Percentiles rank a stretch among this genome's conserved stretches.
Conservation (phyloP, 2,329 filamentous ascomycete genomes). For the Alternaria incomplexa region DNA sequence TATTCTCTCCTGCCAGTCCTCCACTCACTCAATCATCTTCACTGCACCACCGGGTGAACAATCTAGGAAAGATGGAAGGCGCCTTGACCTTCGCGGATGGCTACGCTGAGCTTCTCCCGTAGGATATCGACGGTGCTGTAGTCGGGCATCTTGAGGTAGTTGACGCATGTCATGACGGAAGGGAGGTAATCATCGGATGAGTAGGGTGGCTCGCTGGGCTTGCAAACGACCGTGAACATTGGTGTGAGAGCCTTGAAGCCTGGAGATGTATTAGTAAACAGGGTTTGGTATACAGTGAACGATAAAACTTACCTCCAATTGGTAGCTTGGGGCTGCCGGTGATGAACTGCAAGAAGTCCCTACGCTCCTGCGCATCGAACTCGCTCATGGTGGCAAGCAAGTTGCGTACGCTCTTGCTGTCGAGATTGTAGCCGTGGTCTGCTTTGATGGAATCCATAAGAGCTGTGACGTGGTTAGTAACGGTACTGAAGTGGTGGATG, state of each 20-base stretch:
- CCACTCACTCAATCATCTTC: background rate
- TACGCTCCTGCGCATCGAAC: conserved; percentile 73
- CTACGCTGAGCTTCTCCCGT: conserved; percentile 77
- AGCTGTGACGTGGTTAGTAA: conserved; percentile 60
- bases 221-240: conserved; percentile 99
- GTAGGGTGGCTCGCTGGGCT: conserved; percentile 94
- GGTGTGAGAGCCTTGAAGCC: conserved; percentile 96
- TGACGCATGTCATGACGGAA: conserved; percentile 99
- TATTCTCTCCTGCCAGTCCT: background rate
- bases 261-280: conserved; percentile 47
- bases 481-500: background rate
- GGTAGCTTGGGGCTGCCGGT: conserved; percentile 97
- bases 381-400: conserved; percentile 94
- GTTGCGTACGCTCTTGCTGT: conserved; percentile 94
- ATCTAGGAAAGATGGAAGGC: conserved; percentile 90
- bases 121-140: conserved; percentile 82
- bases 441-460: conserved; percentile 98
- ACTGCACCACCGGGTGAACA: background rate
- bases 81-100: conserved; percentile 93
- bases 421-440: conserved; percentile 98
- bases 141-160: conserved; percentile 96
- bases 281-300: background rate
- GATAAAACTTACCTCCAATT: conserved; percentile 77
- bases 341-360: conserved; percentile 96
- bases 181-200: conserved; percentile 97